Evolutionary conservation across 1,284 basidiomycete genomes (phyloP), one percentile per base, ranked within the genome.

Genomic region (Phylloboletellus chloephorus): DNA sequence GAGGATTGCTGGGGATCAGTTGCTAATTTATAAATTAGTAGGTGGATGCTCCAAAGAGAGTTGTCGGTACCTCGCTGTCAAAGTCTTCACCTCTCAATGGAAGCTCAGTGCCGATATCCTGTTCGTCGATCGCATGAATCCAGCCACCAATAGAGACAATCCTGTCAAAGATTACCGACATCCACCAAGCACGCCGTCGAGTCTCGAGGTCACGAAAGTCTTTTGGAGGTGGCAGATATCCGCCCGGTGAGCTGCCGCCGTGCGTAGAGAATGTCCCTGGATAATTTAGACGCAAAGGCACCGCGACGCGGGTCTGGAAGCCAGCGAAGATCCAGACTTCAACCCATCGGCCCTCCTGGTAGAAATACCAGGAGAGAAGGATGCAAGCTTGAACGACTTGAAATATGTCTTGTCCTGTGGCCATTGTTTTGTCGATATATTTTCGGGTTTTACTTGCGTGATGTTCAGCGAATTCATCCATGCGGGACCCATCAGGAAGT

Each of bases 271-370:
- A 87, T 22, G 86, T 88, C 17, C 85, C 85, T 3, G 84, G 86
- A 58, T 86, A 86, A 57, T 88, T 88, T 28, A 88, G 63, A 22
- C 86, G 79, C 21, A 91, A 69, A 3, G 88, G 88, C 11, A 89
- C 73, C 17, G 84, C 80, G n/a, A 88, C 82, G 10, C 88, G 73
- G n/a, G 82, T 86, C 53, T 88, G 83, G 53, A 90, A 87, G 5
- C 79, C 86, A 21, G 85, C 83, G 62, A 86, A 86, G 31, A 89
- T 83, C 88, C 88, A 92, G 5, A 91, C 82, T 63, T 91, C 88
- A 9, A 89, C 86, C 84, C 87, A 89, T 41, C 87, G 74, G 2
- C 87, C 88, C 59, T 89, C 83, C 46, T 87, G 82, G 58, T 90
- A 91, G 50, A 88, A 86, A 64, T 86, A 90, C 85, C 87, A 90